A percentile compares a stretch with the other conserved stretches of the same genome.
Conservation (phyloP, 1,284 basidiomycete species). For the Fomitopsis betulina region DNA sequence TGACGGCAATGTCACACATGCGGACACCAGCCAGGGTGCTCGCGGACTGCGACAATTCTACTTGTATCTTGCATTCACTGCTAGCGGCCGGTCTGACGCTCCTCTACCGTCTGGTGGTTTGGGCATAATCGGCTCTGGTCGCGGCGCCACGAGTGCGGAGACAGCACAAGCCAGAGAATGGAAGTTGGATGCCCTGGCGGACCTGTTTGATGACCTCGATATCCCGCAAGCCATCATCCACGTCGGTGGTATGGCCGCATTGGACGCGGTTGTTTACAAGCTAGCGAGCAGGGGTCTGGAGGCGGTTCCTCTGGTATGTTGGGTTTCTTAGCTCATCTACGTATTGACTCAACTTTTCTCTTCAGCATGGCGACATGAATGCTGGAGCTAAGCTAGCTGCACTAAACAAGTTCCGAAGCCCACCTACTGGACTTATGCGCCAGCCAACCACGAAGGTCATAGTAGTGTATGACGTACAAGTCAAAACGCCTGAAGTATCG, state of each 20-base stretch:
- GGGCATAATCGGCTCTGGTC: constrained; percentile 88
- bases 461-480: constrained; percentile 87
- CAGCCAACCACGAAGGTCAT: constrained; percentile 68
- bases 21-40: constrained; percentile 67
- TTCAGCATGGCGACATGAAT: constrained; percentile 84
- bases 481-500: constrained; percentile 85
- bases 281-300: constrained; percentile 83
- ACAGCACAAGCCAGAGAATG: constrained; percentile 90
- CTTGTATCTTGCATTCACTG: constrained; percentile 88
- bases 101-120: constrained; percentile 57
- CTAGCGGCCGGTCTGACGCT: constrained; percentile 69
- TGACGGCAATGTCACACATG: constrained; percentile 82
- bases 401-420: constrained; percentile 73
- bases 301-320: constrained; percentile 72
- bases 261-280: constrained; percentile 88
- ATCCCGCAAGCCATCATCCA: constrained; percentile 83
- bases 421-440: constrained; percentile 50
- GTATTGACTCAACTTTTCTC: not conserved
- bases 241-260: constrained; percentile 80
- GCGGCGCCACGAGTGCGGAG: constrained; percentile 75
- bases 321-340: not conserved
- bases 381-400: constrained; percentile 75
- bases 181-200: constrained; percentile 94
- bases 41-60: constrained; percentile 91
- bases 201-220: constrained; percentile 90